Base-by-base conservation (phyloP, 345 rosid genomes). In the Populus nigra region DNA sequence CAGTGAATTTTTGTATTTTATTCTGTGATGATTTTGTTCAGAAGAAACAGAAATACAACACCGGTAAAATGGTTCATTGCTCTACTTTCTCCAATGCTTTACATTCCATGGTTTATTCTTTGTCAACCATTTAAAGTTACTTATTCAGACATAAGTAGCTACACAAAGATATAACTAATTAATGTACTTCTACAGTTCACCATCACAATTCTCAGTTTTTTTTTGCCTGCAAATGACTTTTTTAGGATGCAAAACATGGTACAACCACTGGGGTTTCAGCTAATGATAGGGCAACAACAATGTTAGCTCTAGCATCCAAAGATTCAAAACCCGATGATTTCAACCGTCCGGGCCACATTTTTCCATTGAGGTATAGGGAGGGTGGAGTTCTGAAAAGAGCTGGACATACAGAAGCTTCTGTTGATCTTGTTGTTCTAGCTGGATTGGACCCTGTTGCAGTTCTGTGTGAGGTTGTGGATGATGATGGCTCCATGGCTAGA, bases 191-290 rank as follows among this genome's bases (percentile, higher is more conserved):
- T 61, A 20, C n/a, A 76, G 11, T 16, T 9, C 43, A 63, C 65
- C 65, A 25, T 9, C 65, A 13, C n/a, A 33, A 39, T 17, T 35
- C 53, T 71, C 22, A 53, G 22, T 50, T 71, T 50, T 50, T 7
- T 72, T 65, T 71, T 78, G 63, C 29, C 13, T 38, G 50, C 33
- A 57, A 63, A 23, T 17, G 31, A 33, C 72, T 63, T 66, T 82
- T 81, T 36, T 74, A 93, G 98, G 98, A 94, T 87, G 98, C 96
- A 15, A 94, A 92, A 82, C 83, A 90, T 72, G 98, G 96, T 73
- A 92, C 98, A 39, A 89, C 94, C 22, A 94, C 98, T 1, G 98
- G 98, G 65, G 98, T 92, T 31, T 94, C 98, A 68, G 97, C 97
- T 47, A 88, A 65, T 68, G 97, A 94, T 55, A 88, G 97, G 78